Evolutionary conservation across 2,329 filamentous ascomycete genomes (phyloP).

Genomic region (Tolypocladium tundrense): DNA sequence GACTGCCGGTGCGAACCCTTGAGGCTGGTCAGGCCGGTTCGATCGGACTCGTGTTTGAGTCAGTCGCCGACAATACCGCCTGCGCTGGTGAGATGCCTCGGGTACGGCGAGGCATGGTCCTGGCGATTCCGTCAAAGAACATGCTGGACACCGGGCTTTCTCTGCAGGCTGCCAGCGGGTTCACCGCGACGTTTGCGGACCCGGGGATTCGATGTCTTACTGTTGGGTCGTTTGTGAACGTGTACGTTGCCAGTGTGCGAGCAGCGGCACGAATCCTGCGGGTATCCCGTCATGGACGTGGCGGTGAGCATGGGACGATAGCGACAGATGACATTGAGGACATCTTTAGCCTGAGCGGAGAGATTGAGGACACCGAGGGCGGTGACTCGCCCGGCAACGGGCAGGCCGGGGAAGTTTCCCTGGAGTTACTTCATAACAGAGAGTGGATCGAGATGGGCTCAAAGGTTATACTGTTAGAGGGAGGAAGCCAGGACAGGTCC

Average conservation of each 20-base stretch:
- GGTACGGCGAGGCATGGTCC: slow-evolving; percentile 73
- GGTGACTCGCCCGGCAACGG: slow-evolving; percentile 11
- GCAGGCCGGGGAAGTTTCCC: slow-evolving; percentile 39
- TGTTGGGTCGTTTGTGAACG: slow-evolving; percentile 61
- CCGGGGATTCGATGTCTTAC: slow-evolving; percentile 52
- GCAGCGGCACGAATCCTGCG: slow-evolving; percentile 66
- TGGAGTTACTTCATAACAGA: slow-evolving; percentile 58
- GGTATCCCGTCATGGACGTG: slow-evolving; percentile 25
- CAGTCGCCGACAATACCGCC: slow-evolving; percentile 5
- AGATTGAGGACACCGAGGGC: slow-evolving; percentile 25
- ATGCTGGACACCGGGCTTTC: slow-evolving; percentile 46
- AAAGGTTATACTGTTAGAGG: slow-evolving; percentile 61
- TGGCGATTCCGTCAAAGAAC: slow-evolving; percentile 52
- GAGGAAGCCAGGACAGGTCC: slow-evolving; percentile 54
- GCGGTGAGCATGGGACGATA: slow-evolving; percentile 13
- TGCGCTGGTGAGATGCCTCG: slow-evolving; percentile 21
- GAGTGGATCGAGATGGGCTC: slow-evolving; percentile 68
- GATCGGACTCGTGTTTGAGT: slow-evolving; percentile 62
- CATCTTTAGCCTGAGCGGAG: slow-evolving; percentile 47
- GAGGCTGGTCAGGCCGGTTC: slow-evolving; percentile 80
- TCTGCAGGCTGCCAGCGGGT: slow-evolving; percentile 55
- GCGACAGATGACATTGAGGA: slow-evolving; percentile 36
- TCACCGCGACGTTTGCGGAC: slow-evolving; percentile 62
- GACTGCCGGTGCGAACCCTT: slow-evolving; percentile 69
- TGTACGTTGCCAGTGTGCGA: slow-evolving; percentile 81